Evolutionary conservation across 257 asterid genomes (phyloP), one percentile per base, ranked within the genome.

Genomic region (Scutellaria galericulata): DNA sequence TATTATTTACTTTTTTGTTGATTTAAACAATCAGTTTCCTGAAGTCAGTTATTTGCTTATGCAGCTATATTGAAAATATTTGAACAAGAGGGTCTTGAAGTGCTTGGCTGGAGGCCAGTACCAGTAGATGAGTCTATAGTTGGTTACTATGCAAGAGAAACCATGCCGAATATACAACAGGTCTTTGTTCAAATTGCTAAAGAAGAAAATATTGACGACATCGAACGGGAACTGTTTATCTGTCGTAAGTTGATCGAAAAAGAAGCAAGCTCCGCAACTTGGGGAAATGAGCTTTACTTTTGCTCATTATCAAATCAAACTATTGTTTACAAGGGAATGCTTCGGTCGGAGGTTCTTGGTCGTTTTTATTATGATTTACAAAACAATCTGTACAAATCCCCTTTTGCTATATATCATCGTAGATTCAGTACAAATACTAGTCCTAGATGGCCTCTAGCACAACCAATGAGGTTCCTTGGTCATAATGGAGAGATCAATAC

Each of bases 401-500:
- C 99, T 39, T 87, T 95, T 61, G 98, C 99, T 65, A 95, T 95
- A 77, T 95, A 95, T 81, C 98, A 95, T 77, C 89, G 99, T 76
- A 83, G 99, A 80, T 95, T 74, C 92, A 95, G 99, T 83, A 95
- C 99, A 40, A 95, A 95, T 80, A 95, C 99, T 64, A 95, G 90
- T 79, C 99, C 99, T 15, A 87, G 96, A 81, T 95, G 99, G 99
- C 98, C 96, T 69, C 87, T 95, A 59, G 99, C 98, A 75, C 99
- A 92, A 67, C 99, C 99, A 61, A 95, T 95, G 99, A 88, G 98
- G 86, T 95, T 95, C 71, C 96, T 95, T 68, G 99, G 99, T 77
- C 99, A 95, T 79, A 95, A 95, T 83, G 99, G 99, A 75, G 98
- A 95, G 88, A 95, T 95, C 87, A 95, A 95, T 81, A 95, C 99